Base-by-base conservation (phyloP, 768 basidiomycete genomes). In the Crassisporium funariophilum region DNA sequence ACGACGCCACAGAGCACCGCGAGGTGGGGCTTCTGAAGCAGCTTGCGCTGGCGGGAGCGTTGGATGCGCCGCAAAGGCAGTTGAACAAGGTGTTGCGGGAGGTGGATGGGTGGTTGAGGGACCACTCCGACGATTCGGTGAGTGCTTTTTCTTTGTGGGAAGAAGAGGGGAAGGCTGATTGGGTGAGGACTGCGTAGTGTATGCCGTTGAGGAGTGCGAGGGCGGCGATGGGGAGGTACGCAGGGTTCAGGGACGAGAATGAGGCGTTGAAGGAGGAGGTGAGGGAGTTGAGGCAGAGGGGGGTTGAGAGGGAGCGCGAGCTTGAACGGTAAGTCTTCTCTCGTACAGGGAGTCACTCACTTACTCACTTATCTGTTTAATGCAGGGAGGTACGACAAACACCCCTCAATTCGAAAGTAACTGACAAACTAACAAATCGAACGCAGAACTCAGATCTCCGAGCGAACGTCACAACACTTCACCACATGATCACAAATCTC, bases 41-140 rank as follows among this genome's bases (percentile, higher is more conserved):
- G 31, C 64, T 70, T 47, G 62, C 65, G 44, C 54, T 76, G 7
- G 62, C 64, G 1, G 34, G 72, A 21, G 58, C 67, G 25, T 77
- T 74, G 68, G 72, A 76, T 38, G 63, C 67, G 13, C 63, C 72
- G 19, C 61, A 69, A 3, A 62, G 66, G 4, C 65, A 70, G 33
- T 42, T 69, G 36, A 35, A 62, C 34, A 68, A 66, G 6, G 58
- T 82, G 16, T 62, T 76, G 19, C 57, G 57, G 16, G 79, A 82
- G 55, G 76, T 80, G 29, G 73, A 23, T 87, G 81, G 79, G 68
- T 86, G 41, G 57, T 58, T 16, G 50, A 52, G n/a, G 73, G 69
- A 34, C 48, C 68, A 21, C 62, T 16, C 36, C 23, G 20, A 25
- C 27, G 25, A 19, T 39, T n/a, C 3, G 13, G 24, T 41, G 27